phyloP scores from a whole-genome alignment of 1,284 basidiomycete species.

The Cystobasidiaceae sp. region DNA sequence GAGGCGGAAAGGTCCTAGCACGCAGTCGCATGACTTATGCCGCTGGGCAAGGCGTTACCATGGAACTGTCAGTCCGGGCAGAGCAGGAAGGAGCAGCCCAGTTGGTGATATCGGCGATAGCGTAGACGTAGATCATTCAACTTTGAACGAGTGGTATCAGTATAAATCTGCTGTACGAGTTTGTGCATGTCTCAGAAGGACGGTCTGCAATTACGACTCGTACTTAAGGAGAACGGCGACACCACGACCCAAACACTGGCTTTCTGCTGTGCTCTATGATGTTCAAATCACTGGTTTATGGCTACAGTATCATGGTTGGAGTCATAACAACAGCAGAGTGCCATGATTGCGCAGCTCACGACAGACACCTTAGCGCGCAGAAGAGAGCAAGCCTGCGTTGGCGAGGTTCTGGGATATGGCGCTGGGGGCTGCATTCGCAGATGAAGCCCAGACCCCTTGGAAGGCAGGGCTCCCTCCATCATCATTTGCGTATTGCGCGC shows the following conservation, averaged over 20 bases:
- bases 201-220: too few species aligned
- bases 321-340: too few species aligned
- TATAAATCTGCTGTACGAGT: neutral
- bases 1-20: constrained; percentile 86
- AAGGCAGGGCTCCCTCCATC: neutral
- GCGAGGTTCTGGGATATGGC: neutral
- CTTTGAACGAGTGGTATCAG: neutral
- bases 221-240: too few species aligned
- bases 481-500: constrained; percentile 3
- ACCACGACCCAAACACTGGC: too few species aligned
- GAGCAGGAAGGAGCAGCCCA: constrained; percentile 80
- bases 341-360: neutral
- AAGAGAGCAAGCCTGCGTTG: constrained; percentile 7
- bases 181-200: too few species aligned
- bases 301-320: too few species aligned
- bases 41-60: constrained; percentile 82
- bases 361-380: neutral
- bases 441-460: constrained; percentile 12
- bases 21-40: constrained; percentile 94
- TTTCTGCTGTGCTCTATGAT: too few species aligned
- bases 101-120: constrained; percentile 83
- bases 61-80: constrained; percentile 88
- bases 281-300: too few species aligned
- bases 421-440: neutral
- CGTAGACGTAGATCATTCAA: constrained; percentile 32